Evolutionary conservation across 2,329 filamentous ascomycete genomes (phyloP).

Genomic region (Aspergillus sergii): DNA sequence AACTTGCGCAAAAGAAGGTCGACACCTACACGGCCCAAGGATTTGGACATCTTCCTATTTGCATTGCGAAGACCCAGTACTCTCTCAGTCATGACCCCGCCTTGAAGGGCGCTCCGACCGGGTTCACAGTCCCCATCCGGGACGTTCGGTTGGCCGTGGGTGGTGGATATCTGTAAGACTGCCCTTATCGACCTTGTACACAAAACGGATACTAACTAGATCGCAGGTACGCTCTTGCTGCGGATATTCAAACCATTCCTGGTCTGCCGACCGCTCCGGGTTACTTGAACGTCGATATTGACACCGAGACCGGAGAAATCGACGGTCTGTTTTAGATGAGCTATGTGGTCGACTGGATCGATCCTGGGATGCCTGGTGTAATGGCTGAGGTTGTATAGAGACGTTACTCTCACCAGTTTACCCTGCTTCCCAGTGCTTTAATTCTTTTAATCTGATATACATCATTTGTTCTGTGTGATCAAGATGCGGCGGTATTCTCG

Average conservation of each 20-base stretch:
- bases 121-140: slow-evolving; percentile 91
- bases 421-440: background rate
- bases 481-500: background rate
- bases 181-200: background rate
- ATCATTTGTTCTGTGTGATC: background rate
- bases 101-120: slow-evolving; percentile 90
- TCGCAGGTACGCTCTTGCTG: slow-evolving; percentile 80
- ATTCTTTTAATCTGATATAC: slow-evolving; percentile 3
- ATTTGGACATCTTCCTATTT: slow-evolving; percentile 90
- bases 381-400: background rate
- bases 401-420: slow-evolving; percentile 63
- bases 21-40: slow-evolving; percentile 93
- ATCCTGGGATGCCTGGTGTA: background rate
- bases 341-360: background rate
- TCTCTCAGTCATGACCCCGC: slow-evolving; percentile 90
- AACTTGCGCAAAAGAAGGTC: slow-evolving; percentile 93
- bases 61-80: slow-evolving; percentile 98
- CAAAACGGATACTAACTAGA: slow-evolving; percentile 37
- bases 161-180: slow-evolving; percentile 80
- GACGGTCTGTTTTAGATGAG: slow-evolving; percentile 77
- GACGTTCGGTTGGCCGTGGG: slow-evolving; percentile 94
- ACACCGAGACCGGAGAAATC: slow-evolving; percentile 80
- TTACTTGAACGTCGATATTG: slow-evolving; percentile 88
- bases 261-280: slow-evolving; percentile 93
- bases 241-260: slow-evolving; percentile 97